Percentiles rank a stretch among this genome's conserved stretches.
Conservation (phyloP, 768 basidiomycete genomes). For the Tylopilus vinaceipallidus region DNA sequence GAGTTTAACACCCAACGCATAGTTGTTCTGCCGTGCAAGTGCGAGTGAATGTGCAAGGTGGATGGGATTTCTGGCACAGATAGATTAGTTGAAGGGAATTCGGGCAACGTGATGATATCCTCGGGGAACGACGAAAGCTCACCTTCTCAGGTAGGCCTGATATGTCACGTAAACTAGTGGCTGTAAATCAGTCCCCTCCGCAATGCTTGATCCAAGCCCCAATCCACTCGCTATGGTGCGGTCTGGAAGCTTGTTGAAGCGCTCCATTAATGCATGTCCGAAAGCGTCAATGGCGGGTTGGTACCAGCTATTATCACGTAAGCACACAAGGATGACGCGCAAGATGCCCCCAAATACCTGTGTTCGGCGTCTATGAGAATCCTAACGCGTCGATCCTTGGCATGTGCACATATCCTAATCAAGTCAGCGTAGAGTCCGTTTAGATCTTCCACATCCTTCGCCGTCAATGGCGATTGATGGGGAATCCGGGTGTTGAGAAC, state of each 20-base stretch:
- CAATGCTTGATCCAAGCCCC: not conserved
- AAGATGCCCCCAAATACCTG: slow-evolving; percentile 37
- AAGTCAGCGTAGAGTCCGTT: slow-evolving; percentile 62
- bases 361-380: slow-evolving; percentile 87
- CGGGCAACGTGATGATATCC: not conserved
- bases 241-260: slow-evolving; percentile 57
- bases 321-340: not conserved
- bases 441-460: slow-evolving; percentile 59
- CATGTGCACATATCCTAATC: slow-evolving; percentile 59
- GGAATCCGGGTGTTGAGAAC: slow-evolving; percentile 37
- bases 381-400: slow-evolving; percentile 58
- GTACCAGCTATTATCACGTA: slow-evolving; percentile 46
- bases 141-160: slow-evolving; percentile 86
- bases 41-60: slow-evolving; percentile 63
- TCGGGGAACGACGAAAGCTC: slow-evolving; percentile 4
- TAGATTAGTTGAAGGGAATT: not conserved
- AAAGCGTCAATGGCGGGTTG: slow-evolving; percentile 82
- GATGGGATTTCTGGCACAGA: slow-evolving; percentile 52
- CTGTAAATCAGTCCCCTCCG: slow-evolving; percentile 36
- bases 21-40: slow-evolving; percentile 64
- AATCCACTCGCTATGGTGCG: slow-evolving; percentile 1
- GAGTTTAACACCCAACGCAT: slow-evolving; percentile 85
- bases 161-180: slow-evolving; percentile 84
- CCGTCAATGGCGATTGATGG: slow-evolving; percentile 36
- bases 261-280: slow-evolving; percentile 67